phyloP scores from a whole-genome alignment of 176 grass and related monocot genomes.

The Leersia perrieri region DNA sequence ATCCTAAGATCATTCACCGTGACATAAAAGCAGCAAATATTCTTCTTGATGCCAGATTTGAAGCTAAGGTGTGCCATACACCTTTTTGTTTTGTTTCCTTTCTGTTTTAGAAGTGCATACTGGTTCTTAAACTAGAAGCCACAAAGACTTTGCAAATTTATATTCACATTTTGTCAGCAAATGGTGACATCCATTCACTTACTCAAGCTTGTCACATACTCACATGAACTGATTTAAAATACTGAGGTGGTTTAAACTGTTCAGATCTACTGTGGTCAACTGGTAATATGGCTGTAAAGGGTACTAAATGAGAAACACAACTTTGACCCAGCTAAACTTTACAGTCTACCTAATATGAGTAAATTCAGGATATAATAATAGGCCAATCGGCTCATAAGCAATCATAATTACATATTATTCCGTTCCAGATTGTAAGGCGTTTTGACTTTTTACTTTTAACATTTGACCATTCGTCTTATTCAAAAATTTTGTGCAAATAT shows the following conservation, averaged over 20 bases:
- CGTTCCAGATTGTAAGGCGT: no score
- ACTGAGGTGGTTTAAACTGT: neutral
- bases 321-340: slow-evolving; percentile 1
- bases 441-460: no score
- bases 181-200: neutral
- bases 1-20: slow-evolving; percentile 80
- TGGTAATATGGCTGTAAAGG: neutral
- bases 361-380: slow-evolving; percentile 15
- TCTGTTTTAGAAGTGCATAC: neutral
- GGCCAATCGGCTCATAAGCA: neutral
- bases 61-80: slow-evolving; percentile 57
- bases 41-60: slow-evolving; percentile 66
- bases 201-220: neutral
- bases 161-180: neutral
- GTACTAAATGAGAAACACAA: neutral
- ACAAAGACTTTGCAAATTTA: neutral
- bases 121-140: neutral
- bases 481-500: no score
- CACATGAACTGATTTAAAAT: neutral
- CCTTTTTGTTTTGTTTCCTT: slow-evolving; percentile 7
- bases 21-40: slow-evolving; percentile 77
- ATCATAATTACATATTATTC: slow-evolving; percentile 23
- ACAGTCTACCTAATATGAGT: neutral
- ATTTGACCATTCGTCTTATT: no score
- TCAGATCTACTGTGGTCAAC: neutral